Evolutionary conservation across 352 stramenopile genomes (phyloP), one percentile per base, ranked within the genome.

Genomic region (Pythium scleroteichum): DNA sequence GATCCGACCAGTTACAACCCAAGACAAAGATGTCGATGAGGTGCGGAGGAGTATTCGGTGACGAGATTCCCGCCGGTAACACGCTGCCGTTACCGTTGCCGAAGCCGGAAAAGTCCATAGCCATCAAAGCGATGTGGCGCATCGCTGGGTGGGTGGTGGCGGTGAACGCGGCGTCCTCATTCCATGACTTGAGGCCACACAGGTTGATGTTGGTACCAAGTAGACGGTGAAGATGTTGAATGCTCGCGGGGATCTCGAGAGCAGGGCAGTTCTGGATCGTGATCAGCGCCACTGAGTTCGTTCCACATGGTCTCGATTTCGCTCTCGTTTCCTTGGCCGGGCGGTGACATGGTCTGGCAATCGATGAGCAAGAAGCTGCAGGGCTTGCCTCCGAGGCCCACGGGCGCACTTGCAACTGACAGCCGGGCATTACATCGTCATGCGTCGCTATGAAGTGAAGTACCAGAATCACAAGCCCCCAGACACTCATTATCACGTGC

Each of bases 161-260:
- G 0, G 69, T 71, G 4, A 83, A 20, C 10, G 69, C 72, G 1
- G 72, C 74, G 13, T 57, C 64, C 7, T 53, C 38, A 0, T 58
- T 41, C 72, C 74, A 82, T 17, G 27, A 35, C 2, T n/a, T 22
- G 5, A 85, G 59, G 7, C 63, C 79, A 0, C 72, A 75, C 24
- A 71, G 78, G 47, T 75, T 76, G 26, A 83, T 62, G 33, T 83
- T 79, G 1, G 79, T 19, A 0, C 67, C 42, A 17, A 76, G 50
- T 4, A 85, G 55, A 1, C 32, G 22, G 5, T 67, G 68, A 49
- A 85, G 77, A 3, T 61, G 14, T 9, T 69, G 44, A 0, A 85
- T 19, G 4, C 53, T 58, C 2, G 51, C 20, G 2, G 73, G 64
- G 12, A 83, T 60, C 24, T 81, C 71, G 9, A 85, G 40, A 9